Evolutionary conservation across 2,329 filamentous ascomycete genomes (phyloP).

Genomic region (Aspergillus oerlinghausenensis): DNA sequence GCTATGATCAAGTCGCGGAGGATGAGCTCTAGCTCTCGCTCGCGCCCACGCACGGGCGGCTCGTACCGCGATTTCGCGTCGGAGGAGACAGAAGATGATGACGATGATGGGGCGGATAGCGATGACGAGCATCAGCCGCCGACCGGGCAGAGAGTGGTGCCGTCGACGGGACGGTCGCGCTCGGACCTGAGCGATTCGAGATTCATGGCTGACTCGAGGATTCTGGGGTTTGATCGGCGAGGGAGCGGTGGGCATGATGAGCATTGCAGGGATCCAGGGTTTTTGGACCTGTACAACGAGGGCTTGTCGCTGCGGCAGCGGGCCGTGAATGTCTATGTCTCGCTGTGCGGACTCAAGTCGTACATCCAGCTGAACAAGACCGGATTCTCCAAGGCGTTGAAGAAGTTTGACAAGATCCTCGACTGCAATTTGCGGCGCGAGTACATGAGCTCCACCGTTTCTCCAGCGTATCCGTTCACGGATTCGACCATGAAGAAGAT

Average conservation of each 20-base stretch:
- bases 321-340: slow-evolving; percentile 80
- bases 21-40: slow-evolving; percentile 36
- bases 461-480: slow-evolving; percentile 76
- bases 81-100: slow-evolving; percentile 47
- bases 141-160: slow-evolving; percentile 22
- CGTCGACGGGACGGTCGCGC: slow-evolving; percentile 25
- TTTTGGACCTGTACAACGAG: slow-evolving; percentile 64
- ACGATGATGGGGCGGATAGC: slow-evolving; percentile 37
- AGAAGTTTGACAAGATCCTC: slow-evolving; percentile 97
- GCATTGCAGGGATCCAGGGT: slow-evolving; percentile 40
- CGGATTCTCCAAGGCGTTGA: slow-evolving; percentile 91
- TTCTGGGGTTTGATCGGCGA: slow-evolving; percentile 13
- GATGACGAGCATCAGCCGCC: slow-evolving; percentile 45
- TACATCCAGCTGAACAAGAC: slow-evolving; percentile 95
- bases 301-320: slow-evolving; percentile 90
- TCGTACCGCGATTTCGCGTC: slow-evolving; percentile 50
- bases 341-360: slow-evolving; percentile 90
- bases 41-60: slow-evolving; percentile 44
- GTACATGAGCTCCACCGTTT: slow-evolving; percentile 72
- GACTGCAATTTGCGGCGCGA: slow-evolving; percentile 71
- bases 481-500: slow-evolving; percentile 65
- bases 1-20: slow-evolving; percentile 39
- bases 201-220: slow-evolving; percentile 22
- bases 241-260: slow-evolving; percentile 53
- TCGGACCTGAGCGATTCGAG: slow-evolving; percentile 32